Conservation (phyloP, 495 filamentous ascomycete genomes). For the Aspergillus sclerotioniger region DNA sequence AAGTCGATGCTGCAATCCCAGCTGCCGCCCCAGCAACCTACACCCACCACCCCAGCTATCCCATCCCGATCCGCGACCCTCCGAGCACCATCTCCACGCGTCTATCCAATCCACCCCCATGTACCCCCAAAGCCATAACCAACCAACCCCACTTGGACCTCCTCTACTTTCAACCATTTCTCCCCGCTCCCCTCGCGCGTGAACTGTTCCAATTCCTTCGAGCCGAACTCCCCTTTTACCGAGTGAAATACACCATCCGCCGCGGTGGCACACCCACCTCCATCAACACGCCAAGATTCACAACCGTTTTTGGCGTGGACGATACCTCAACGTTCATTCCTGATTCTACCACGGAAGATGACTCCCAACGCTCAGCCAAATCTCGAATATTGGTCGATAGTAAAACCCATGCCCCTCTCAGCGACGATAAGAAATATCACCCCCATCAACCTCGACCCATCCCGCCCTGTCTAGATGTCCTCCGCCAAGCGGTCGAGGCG, state of each 20-base stretch:
- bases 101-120: conserved; percentile 28
- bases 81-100: conserved; percentile 38
- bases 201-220: conserved; percentile 66
- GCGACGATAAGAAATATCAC: conserved; percentile 42
- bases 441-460: conserved; percentile 61
- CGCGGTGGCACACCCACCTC: conserved; percentile 53
- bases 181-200: conserved; percentile 47
- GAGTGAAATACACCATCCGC: conserved; percentile 67
- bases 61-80: conserved; percentile 58
- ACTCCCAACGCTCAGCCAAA: not conserved
- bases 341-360: not conserved
- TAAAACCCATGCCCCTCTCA: conserved; percentile 30
- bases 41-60: conserved; percentile 55
- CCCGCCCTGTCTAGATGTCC: conserved; percentile 59
- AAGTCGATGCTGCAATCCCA: conserved; percentile 4
- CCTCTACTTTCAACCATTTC: conserved; percentile 65
- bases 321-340: conserved; percentile 46
- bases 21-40: not conserved
- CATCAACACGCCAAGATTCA: conserved; percentile 67
- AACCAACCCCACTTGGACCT: conserved; percentile 65
- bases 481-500: conserved; percentile 55
- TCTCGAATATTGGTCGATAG: conserved; percentile 14
- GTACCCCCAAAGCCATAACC: conserved; percentile 42
- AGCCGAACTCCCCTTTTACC: conserved; percentile 64
- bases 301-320: conserved; percentile 72